A percentile compares a stretch with the other conserved stretches of the same genome.
Conservation (phyloP, 192 early-diverging fungal genomes). For the Podila minutissima region DNA sequence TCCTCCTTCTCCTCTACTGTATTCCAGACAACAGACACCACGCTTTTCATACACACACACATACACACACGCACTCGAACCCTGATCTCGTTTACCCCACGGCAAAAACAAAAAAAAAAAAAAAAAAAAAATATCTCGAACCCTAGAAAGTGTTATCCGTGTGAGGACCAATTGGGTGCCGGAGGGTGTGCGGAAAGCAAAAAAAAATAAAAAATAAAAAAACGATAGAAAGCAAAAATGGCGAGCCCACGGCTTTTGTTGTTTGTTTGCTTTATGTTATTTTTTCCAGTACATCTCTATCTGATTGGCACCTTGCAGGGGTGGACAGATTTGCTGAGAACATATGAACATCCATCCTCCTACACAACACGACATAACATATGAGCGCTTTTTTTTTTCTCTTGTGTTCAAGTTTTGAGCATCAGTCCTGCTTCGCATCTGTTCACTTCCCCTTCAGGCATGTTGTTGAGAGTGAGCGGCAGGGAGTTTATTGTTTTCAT, state of each 20-base stretch:
- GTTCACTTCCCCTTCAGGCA: neutral
- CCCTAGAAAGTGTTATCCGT: neutral
- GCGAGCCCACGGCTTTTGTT: neutral
- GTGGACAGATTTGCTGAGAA: neutral
- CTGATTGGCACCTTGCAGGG: neutral
- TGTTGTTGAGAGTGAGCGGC: neutral
- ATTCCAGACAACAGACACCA: too few species aligned
- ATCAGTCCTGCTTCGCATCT: neutral
- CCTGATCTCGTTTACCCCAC: constrained; percentile 1
- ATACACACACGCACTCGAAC: neutral
- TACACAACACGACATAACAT: neutral
- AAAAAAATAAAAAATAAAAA: neutral
- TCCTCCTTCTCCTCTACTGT: neutral
- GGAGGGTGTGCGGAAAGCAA: neutral
- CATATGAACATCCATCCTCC: neutral
- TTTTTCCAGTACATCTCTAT: neutral
- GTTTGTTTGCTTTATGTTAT: neutral
- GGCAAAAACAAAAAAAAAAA: neutral
- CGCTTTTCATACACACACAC: too few species aligned
- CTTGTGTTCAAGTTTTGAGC: neutral
- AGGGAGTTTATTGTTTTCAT: neutral
- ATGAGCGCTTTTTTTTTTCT: neutral
- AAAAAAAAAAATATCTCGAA: neutral
- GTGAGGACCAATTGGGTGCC: constrained; percentile 1
- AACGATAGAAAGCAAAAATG: neutral